Base-by-base conservation (phyloP, 169 alveolate genomes). In the Plasmodium malariae region DNA sequence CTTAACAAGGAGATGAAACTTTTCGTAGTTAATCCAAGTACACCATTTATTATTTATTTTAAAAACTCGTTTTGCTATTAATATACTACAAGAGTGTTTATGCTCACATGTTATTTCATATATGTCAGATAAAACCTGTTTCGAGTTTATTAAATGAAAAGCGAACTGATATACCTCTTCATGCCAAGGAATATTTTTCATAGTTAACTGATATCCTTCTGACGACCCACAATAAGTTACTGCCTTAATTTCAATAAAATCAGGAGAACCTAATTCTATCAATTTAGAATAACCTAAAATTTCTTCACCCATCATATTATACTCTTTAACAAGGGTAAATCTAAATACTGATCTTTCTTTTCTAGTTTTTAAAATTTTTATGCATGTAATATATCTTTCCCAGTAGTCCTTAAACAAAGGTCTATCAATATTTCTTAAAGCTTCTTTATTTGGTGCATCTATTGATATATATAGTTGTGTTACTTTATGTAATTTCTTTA, bases 171-270 rank as follows among this genome's bases (percentile, higher is more conserved):
- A 30, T 9, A 93, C 97, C 90, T 96, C 97, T 65, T 94, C 95
- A 62, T 96, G 97, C 95, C 96, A 94, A 2, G 98, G 98, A 0
- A 95, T 94, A 62, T 95, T 93, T 37, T 88, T 63, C 96, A 96
- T 96, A 14, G 97, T 96, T 19, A 96, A 63, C 12, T 95, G 93
- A 24, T 95, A 94, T 26, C 93, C 97, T 80, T 94, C 93, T 19
- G 96, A 95, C 32, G 94, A 93, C 1, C 98, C 98, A 69, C 97
- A 95, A 89, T 94, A 96, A 11, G 98, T 96, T 55, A 96, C 98
- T 3, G 97, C 97, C 74, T 96, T 96, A 45, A 96, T 94, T 89
- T 96, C 98, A 1, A 96, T 92, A 72, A 96, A 94, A 69, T 96
- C 97, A 3, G 97, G 97, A 68, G 73, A 94, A 1, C 97, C 97